Conservation (phyloP, 306 rosid species). For the Benincasa hispida region DNA sequence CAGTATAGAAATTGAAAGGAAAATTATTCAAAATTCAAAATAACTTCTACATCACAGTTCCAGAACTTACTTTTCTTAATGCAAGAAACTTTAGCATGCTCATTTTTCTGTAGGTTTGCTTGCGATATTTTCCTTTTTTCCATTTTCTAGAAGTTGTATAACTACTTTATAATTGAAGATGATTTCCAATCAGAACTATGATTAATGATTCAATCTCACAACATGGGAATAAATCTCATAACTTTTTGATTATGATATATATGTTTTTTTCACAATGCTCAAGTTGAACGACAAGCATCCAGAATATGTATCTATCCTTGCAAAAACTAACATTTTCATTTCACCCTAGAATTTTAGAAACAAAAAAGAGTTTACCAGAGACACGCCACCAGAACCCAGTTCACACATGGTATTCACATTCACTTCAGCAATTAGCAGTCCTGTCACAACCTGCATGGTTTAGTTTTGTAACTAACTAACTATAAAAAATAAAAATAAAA, state of each 20-base stretch:
- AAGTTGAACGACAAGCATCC: neutral
- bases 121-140: neutral
- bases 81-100: neutral
- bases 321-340: neutral
- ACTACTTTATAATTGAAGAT: neutral
- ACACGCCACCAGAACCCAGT: slow-evolving; percentile 70
- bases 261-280: neutral
- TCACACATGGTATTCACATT: slow-evolving; percentile 74
- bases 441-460: slow-evolving; percentile 56
- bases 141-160: neutral
- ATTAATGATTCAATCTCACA: neutral
- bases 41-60: neutral
- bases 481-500: too few species aligned
- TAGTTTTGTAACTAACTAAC: neutral
- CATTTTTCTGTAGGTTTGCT: neutral
- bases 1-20: neutral
- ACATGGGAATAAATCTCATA: neutral
- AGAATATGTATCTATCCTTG: neutral
- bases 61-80: neutral
- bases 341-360: neutral
- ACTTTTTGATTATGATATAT: neutral
- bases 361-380: slow-evolving; percentile 35
- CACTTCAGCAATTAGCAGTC: slow-evolving; percentile 68
- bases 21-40: neutral
- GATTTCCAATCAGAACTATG: neutral